Base-by-base conservation (phyloP, 306 rosid genomes). In the Cicer yamashitae region DNA sequence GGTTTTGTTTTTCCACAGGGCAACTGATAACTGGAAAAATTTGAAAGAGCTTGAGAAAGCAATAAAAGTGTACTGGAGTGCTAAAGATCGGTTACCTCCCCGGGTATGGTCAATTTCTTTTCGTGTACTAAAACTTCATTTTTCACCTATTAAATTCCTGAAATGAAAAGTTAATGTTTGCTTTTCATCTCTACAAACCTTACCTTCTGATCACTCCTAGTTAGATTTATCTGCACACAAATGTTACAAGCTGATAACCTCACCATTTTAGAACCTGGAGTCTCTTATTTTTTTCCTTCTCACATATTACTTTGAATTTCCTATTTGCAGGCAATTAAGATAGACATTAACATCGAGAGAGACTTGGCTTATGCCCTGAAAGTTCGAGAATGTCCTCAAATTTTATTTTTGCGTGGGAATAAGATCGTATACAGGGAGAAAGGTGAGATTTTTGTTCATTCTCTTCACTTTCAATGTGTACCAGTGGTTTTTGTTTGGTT, bases 11-110 rank as follows among this genome's bases (percentile, higher is more conserved):
- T 79, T 77, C 39, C 62, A 34, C 83, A 90, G 97, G 81, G 92
- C 99, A 46, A 40, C 60, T 52, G 96, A 90, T 64, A 94, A 94
- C 79, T 94, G 99, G 99, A 92, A 87, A 83, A 84, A 81, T 43
- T 84, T 94, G 84, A 94, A 92, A 85, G 99, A 92, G 86, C 84
- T 94, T 22, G 98, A 92, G 85, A 88, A 92, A 85, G 99, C 99
- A 7, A 61, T 94, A 2, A 87, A 89, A 85, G 92, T 92, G 45
- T 94, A 78, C 45, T 83, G 96, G 97, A 74, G 85, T 5, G 93
- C 97, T 51, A 90, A 92, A 83, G 96, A 94, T 82, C 83, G 88
- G 50, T 78, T 94, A 79, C 97, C 98, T 79, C 99, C 97, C 1
- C 81, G 97, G 96, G 99, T 94, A 88, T 60, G 66, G 9, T 74